A percentile compares a stretch with the other conserved stretches of the same genome.
Evolutionary conservation across 495 filamentous ascomycete species (phyloP).

Genomic region (Aspergillus homomorphus): DNA sequence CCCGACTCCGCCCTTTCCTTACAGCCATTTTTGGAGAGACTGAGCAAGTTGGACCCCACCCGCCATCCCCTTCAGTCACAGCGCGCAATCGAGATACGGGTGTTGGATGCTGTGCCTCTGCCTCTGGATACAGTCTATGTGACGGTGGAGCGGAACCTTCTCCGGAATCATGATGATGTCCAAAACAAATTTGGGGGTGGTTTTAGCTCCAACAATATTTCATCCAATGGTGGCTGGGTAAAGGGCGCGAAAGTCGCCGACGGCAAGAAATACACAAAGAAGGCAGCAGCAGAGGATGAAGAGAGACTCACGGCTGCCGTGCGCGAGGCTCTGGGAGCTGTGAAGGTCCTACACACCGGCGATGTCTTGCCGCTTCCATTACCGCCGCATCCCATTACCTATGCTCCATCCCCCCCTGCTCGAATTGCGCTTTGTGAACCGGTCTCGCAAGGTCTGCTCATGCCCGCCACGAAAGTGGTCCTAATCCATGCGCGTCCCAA

Average conservation of each 20-base stretch:
- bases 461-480: constrained; percentile 66
- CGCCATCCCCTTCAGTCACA: constrained; percentile 52
- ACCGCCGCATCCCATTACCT: constrained; percentile 84
- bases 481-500: constrained; percentile 59
- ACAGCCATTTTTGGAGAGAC: constrained; percentile 65
- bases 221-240: constrained; percentile 38
- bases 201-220: constrained; percentile 38
- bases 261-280: constrained; percentile 36
- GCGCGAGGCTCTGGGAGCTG: constrained; percentile 63
- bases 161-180: constrained; percentile 58
- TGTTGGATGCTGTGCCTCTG: constrained; percentile 77
- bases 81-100: constrained; percentile 71
- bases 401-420: constrained; percentile 73
- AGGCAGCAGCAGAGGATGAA: constrained; percentile 48
- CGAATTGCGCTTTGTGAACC: constrained; percentile 64
- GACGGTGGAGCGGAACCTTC: constrained; percentile 72
- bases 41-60: constrained; percentile 58
- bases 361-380: constrained; percentile 81
- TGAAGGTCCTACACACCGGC: constrained; percentile 75
- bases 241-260: constrained; percentile 37
- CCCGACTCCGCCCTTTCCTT: constrained; percentile 76
- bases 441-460: constrained; percentile 80
- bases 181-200: constrained; percentile 62
- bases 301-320: constrained; percentile 73
- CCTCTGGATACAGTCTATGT: constrained; percentile 81